phyloP scores from a whole-genome alignment of 176 grass and related monocot genomes.

The Luzula sylvatica region DNA sequence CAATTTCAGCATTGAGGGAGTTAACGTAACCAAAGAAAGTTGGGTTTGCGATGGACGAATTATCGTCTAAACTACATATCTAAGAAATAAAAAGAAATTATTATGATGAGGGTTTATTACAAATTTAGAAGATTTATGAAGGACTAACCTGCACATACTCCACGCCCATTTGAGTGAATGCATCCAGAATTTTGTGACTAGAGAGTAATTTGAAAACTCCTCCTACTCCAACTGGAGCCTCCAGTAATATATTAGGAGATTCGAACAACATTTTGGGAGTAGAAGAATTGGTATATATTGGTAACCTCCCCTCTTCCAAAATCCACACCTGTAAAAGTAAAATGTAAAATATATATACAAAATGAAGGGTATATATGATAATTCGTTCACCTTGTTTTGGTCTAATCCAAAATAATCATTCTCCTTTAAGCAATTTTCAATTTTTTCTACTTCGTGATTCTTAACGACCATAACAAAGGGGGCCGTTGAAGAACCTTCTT shows the following conservation, averaged over 20 bases:
- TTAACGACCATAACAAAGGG: constrained; percentile 56
- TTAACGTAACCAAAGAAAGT: constrained; percentile 48
- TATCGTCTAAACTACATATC: constrained; percentile 57
- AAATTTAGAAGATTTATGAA: neutral
- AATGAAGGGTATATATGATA: neutral
- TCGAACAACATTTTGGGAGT: constrained; percentile 54
- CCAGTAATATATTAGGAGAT: constrained; percentile 65
- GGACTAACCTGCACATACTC: constrained; percentile 70
- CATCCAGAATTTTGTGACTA: constrained; percentile 52
- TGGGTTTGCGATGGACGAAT: constrained; percentile 34
- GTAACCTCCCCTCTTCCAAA: constrained; percentile 59
- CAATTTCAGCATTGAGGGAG: constrained; percentile 30
- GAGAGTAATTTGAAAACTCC: constrained; percentile 51
- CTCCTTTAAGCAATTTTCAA: constrained; percentile 39
- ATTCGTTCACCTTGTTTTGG: constrained; percentile 43
- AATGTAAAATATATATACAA: neutral
- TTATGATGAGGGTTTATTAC: too few species aligned
- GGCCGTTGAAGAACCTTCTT: constrained; percentile 20
- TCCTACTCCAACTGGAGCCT: constrained; percentile 55
- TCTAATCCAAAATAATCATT: constrained; percentile 69
- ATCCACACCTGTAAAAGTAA: constrained; percentile 51
- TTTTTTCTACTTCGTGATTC: constrained; percentile 29
- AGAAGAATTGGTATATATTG: constrained; percentile 39
- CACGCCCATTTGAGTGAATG: constrained; percentile 48
- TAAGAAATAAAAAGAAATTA: constrained; percentile 23